Conservation (phyloP, 2,329 filamentous ascomycete genomes). For the Cordyceps cicadae region DNA sequence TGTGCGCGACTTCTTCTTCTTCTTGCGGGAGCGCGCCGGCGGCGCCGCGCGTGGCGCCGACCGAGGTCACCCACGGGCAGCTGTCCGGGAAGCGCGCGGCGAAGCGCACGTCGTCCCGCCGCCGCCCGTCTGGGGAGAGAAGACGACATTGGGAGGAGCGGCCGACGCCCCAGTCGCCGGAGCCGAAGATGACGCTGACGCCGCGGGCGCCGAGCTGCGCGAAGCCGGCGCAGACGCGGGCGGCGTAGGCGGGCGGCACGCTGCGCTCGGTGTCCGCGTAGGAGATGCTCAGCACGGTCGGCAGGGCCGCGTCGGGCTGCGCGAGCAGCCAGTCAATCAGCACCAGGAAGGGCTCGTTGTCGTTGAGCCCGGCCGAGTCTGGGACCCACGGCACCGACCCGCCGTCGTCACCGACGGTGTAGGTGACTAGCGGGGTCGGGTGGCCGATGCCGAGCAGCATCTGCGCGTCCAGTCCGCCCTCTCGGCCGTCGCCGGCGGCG, state of each 20-base stretch:
- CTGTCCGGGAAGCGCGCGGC: constrained; percentile 16
- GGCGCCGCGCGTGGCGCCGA: constrained; percentile 42
- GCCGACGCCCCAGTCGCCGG: constrained; percentile 8
- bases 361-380: background rate
- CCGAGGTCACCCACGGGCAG: constrained; percentile 48
- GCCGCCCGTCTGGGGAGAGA: too few species aligned
- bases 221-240: constrained; percentile 6
- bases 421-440: background rate
- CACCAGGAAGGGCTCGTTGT: constrained; percentile 6
- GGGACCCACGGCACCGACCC: background rate
- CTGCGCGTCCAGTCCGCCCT: constrained; percentile 6
- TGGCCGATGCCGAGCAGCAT: background rate
- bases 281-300: constrained; percentile 3
- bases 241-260: constrained; percentile 4
- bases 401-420: background rate
- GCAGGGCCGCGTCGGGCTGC: background rate
- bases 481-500: background rate
- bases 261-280: constrained; percentile 9
- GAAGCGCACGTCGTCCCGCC: too few species aligned
- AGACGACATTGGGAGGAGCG: background rate
- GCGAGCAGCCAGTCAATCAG: constrained; percentile 5
- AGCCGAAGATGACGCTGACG: constrained; percentile 6
- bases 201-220: constrained; percentile 9
- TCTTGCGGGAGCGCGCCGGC: constrained; percentile 27
- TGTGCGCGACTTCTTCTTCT: background rate